These are phyloP conservation scores for Colletotrichum gloeosporioides DNA, from an alignment of 2,329 filamentous ascomycete species.

Conservation along the genomic window DNA sequence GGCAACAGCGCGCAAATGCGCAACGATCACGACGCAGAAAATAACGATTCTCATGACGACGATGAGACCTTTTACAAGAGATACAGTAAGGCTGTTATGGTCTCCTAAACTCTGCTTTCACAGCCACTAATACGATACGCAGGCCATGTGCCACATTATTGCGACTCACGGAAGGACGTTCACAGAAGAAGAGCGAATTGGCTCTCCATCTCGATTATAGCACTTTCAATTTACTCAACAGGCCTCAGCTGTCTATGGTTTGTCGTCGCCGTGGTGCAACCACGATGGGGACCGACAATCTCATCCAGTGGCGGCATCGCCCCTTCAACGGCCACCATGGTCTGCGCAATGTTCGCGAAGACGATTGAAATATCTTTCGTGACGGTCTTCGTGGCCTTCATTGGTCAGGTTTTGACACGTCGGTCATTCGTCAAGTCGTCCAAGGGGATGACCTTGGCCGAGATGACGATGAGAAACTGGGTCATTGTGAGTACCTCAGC, in stretches of 20 bases:
- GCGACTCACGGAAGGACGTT: slow-evolving; percentile 36
- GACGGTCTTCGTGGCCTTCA: slow-evolving; percentile 75
- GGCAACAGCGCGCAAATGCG: not conserved
- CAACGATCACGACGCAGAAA: not conserved
- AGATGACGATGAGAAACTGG: slow-evolving; percentile 81
- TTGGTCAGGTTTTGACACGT: slow-evolving; percentile 78
- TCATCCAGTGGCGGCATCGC: slow-evolving; percentile 57
- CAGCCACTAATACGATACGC: not conserved
- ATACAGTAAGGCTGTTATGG: slow-evolving; percentile 28
- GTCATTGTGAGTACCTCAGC: slow-evolving; percentile 48
- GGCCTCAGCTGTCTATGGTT: slow-evolving; percentile 71
- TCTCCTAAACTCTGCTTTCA: not conserved
- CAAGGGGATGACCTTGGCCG: slow-evolving; percentile 73
- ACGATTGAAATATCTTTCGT: slow-evolving; percentile 80
- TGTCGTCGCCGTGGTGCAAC: slow-evolving; percentile 64
- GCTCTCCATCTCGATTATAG: slow-evolving; percentile 53
- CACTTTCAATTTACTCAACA: slow-evolving; percentile 67
- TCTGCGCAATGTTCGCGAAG: slow-evolving; percentile 76
- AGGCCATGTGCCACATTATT: slow-evolving; percentile 35
- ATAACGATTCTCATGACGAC: slow-evolving; percentile 23
- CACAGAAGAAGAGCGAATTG: slow-evolving; percentile 43
- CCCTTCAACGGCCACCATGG: slow-evolving; percentile 68
- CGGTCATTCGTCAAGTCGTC: slow-evolving; percentile 66
- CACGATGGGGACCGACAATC: slow-evolving; percentile 66
- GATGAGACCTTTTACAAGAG: slow-evolving; percentile 34